These are phyloP conservation scores for Pisolithus sp. DNA, from an alignment of 768 basidiomycete genomes.

Conservation along the genomic window DNA sequence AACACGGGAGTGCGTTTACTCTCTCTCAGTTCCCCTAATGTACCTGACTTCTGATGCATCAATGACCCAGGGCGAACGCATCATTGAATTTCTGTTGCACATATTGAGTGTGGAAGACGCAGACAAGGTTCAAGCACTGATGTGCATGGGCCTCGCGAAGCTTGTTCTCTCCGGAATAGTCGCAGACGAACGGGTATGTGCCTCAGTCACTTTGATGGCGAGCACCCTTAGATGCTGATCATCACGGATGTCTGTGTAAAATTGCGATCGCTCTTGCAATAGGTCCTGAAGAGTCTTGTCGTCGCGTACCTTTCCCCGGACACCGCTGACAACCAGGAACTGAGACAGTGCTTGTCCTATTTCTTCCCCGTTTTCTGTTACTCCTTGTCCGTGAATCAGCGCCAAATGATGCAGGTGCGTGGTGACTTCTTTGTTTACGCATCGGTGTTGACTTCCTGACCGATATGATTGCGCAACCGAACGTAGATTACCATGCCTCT, in stretches of 20 bases:
- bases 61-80: slow-evolving; percentile 39
- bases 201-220: not conserved
- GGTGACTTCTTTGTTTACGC: slow-evolving; percentile 6
- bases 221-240: not conserved
- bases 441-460: not conserved
- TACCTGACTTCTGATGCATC: not conserved
- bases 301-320: slow-evolving; percentile 72
- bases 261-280: not conserved
- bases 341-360: slow-evolving; percentile 80
- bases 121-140: slow-evolving; percentile 59
- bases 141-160: slow-evolving; percentile 82
- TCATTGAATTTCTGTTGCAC: slow-evolving; percentile 61
- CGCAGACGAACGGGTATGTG: slow-evolving; percentile 58
- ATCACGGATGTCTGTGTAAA: not conserved
- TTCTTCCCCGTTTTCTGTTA: slow-evolving; percentile 86
- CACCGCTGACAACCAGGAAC: slow-evolving; percentile 72
- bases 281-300: slow-evolving; percentile 46
- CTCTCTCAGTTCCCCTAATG: not conserved
- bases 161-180: slow-evolving; percentile 74
- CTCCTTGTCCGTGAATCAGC: slow-evolving; percentile 70
- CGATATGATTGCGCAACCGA: not conserved
- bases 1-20: slow-evolving; percentile 22
- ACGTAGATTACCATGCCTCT: slow-evolving; percentile 64
- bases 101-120: slow-evolving; percentile 49
- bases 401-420: slow-evolving; percentile 60